A percentile compares a stretch with the other conserved stretches of the same genome.
Evolutionary conservation across 108 stramenopile species (phyloP).

Genomic region (Schizochytrium sp.): DNA sequence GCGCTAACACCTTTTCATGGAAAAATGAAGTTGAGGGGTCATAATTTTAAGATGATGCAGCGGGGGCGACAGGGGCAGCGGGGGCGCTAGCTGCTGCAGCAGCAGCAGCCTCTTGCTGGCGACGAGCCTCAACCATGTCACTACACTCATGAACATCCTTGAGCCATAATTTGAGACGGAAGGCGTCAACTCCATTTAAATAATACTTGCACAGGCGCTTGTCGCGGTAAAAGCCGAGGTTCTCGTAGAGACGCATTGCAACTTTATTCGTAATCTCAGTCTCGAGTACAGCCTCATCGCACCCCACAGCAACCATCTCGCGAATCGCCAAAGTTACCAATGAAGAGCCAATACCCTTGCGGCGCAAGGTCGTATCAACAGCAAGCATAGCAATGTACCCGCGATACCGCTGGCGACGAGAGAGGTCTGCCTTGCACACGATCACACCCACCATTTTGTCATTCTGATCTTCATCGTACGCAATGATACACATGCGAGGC

Average conservation of each 20-base stretch:
- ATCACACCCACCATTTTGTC: constrained; percentile 69
- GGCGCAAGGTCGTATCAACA: constrained; percentile 65
- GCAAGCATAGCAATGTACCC: constrained; percentile 82
- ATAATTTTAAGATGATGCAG: background rate
- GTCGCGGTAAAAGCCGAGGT: constrained; percentile 77
- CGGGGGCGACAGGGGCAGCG: background rate
- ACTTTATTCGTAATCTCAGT: constrained; percentile 76
- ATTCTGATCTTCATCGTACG: constrained; percentile 57
- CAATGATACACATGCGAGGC: constrained; percentile 76
- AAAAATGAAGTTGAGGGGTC: background rate
- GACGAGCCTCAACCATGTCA: background rate
- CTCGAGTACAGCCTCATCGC: constrained; percentile 75
- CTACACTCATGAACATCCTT: constrained; percentile 46
- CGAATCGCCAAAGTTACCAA: constrained; percentile 71
- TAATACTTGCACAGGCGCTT: constrained; percentile 77
- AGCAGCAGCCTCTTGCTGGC: constrained; percentile 18
- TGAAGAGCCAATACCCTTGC: constrained; percentile 67
- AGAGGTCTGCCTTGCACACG: constrained; percentile 74
- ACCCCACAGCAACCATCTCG: constrained; percentile 72
- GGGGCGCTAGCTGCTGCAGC: background rate
- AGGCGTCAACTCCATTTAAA: constrained; percentile 79
- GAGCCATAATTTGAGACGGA: constrained; percentile 74
- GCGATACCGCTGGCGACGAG: constrained; percentile 65
- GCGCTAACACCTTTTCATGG: background rate
- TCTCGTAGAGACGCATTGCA: constrained; percentile 75